Conservation (phyloP, 1,284 basidiomycete genomes). For the Meripilus lineatus region DNA sequence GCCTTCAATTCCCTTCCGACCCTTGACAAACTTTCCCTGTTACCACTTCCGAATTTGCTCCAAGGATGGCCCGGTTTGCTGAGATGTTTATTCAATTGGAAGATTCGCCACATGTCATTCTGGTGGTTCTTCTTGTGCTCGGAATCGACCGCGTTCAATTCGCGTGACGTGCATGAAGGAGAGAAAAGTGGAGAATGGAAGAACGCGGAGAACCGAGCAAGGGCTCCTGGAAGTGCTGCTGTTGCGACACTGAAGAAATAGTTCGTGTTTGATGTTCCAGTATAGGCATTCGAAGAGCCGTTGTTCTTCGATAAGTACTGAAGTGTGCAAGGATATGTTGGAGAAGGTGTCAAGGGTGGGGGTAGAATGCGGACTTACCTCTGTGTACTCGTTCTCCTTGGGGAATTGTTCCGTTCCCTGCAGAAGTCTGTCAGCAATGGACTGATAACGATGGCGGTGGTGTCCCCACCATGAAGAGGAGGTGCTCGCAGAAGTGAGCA, state of each 20-base stretch:
- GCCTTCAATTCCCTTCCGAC: conserved; percentile 53
- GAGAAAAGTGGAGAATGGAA: conserved; percentile 93
- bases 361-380: conserved; percentile 38
- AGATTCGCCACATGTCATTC: conserved; percentile 94
- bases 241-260: conserved; percentile 94
- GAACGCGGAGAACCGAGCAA: conserved; percentile 91
- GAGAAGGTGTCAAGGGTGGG: conserved; percentile 2
- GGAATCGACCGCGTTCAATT: conserved; percentile 96
- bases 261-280: conserved; percentile 91
- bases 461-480: conserved; percentile 84
- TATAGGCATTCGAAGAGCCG: conserved; percentile 92
- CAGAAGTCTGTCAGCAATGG: conserved; percentile 17
- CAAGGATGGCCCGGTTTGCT: conserved; percentile 81
- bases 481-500: conserved; percentile 93
- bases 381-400: conserved; percentile 88
- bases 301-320: conserved; percentile 89
- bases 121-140: conserved; percentile 99
- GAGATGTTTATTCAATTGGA: conserved; percentile 92
- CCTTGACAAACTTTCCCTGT: conserved; percentile 79
- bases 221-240: conserved; percentile 76
- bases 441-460: conserved; percentile 5
- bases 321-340: conserved; percentile 1
- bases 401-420: conserved; percentile 83
- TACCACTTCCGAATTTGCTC: conserved; percentile 94
- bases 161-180: conserved; percentile 87